phyloP scores from a whole-genome alignment of 2,329 filamentous ascomycete genomes.

The Microcera coccophila region DNA sequence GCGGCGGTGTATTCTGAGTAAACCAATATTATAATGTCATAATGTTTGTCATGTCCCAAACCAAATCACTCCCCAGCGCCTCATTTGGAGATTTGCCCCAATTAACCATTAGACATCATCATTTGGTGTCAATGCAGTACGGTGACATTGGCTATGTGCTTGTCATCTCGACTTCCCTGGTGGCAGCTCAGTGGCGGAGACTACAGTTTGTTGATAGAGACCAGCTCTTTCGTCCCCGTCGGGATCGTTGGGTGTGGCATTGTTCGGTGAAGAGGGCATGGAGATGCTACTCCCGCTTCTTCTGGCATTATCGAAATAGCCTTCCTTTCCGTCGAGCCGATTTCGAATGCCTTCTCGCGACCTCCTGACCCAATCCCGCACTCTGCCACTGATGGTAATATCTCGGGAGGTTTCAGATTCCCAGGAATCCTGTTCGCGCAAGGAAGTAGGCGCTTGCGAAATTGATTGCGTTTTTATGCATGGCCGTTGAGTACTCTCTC shows the following conservation, averaged over 20 bases:
- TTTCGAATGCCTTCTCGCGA: constrained; percentile 28
- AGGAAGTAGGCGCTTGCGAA: too few relatives aligned
- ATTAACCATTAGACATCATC: neutral
- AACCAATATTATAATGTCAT: constrained; percentile 13
- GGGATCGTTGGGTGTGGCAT: constrained; percentile 14
- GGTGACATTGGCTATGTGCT: neutral
- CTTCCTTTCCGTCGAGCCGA: constrained; percentile 21
- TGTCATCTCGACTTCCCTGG: constrained; percentile 9
- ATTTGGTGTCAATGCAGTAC: neutral
- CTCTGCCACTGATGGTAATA: constrained; percentile 32
- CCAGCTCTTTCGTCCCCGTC: constrained; percentile 9
- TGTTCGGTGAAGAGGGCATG: constrained; percentile 15
- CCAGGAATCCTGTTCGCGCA: too few relatives aligned
- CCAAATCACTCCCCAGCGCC: neutral
- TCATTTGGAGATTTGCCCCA: neutral
- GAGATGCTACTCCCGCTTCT: constrained; percentile 16
- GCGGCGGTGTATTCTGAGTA: constrained; percentile 75
- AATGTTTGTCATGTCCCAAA: neutral
- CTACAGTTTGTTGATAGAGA: constrained; percentile 11
- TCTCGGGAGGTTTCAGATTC: too few relatives aligned
- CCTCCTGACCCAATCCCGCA: constrained; percentile 33
- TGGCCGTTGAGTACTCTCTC: constrained; percentile 17
- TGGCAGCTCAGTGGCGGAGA: constrained; percentile 14
- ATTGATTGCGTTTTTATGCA: too few relatives aligned
- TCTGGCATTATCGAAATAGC: constrained; percentile 17